These are phyloP conservation scores for Thielaviopsis musarum DNA, from an alignment of 2,329 filamentous ascomycete genomes.

Conservation along the genomic window DNA sequence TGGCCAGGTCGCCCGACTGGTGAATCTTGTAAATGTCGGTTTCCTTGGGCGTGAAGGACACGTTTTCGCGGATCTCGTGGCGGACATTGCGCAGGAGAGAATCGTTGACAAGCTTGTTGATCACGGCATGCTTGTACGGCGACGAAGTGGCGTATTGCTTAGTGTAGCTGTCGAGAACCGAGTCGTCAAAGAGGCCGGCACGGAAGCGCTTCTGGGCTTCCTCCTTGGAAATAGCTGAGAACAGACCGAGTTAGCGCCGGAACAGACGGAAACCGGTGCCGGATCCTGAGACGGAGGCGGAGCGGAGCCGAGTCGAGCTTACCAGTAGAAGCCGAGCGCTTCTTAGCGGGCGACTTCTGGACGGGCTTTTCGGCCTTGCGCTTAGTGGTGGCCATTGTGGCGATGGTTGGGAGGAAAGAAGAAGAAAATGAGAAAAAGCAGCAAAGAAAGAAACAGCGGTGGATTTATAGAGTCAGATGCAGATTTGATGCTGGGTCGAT, in stretches of 20 bases:
- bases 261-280: conserved; percentile 1
- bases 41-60: conserved; percentile 94
- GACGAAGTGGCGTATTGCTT: conserved; percentile 44
- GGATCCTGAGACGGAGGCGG: background rate
- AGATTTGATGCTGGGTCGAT: conserved; percentile 2
- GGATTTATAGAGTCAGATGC: conserved; percentile 6
- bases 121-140: conserved; percentile 86
- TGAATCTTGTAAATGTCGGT: conserved; percentile 99
- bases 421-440: background rate
- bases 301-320: conserved; percentile 15
- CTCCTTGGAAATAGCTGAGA: conserved; percentile 12
- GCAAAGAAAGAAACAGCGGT: background rate
- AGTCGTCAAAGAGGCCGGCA: conserved; percentile 44
- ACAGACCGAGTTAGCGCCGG: background rate
- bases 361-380: conserved; percentile 37
- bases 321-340: conserved; percentile 34
- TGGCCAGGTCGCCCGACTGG: conserved; percentile 93
- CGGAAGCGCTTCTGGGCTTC: conserved; percentile 42
- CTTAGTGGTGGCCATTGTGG: conserved; percentile 30
- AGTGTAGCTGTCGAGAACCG: conserved; percentile 42
- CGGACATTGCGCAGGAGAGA: conserved; percentile 71
- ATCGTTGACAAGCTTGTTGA: conserved; percentile 64
- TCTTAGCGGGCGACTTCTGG: conserved; percentile 29
- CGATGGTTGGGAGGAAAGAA: conserved; percentile 14
- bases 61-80: conserved; percentile 72